Base-by-base conservation (phyloP, 108 stramenopile genomes). In the Fistulifera pelliculosa region DNA sequence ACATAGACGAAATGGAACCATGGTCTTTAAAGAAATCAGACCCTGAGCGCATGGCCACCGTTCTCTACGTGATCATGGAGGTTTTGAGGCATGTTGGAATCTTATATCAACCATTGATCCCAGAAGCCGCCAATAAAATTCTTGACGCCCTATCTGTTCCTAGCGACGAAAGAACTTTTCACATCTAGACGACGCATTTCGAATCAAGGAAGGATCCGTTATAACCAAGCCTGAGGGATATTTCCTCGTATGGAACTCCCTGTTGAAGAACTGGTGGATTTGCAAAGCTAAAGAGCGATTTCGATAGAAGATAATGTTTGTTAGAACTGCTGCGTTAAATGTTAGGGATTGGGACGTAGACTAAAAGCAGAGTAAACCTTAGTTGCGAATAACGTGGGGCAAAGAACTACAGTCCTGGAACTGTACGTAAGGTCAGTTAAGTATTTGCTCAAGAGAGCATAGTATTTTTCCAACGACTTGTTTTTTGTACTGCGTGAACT, bases 81-180 rank as follows among this genome's bases (percentile, higher is more conserved):
- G 81, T 91, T 1, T 63, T 99, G 60, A 78, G 98, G 38, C 63
- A 77, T 27, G 74, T 80, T 16, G 85, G 74, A 42, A 88, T 97
- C 38, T 55, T 88, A 41, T 91, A 95, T 57, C 95, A 96, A 64
- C 98, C 98, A 1, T 50, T 97, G 50, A 92, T 97, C 50, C 96
- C 98, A 19, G 52, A 53, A 7, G 79, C 90, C 19, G 85, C 94
- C 21, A 79, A 73, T 54, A 59, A 64, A 19, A 86, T 97, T 28
- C 66, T 99, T 59, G 90, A 96, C 72, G 76, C 71, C 50, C 62
- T 99, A 23, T 72, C 68, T 13, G 91, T 97, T 2, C 85, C 90
- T 7, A 54, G 69, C 38, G 73, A 83, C 16, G 73, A 89, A 48
- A 68, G 89, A 52, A 73, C 74, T 12, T 91, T 91, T 66, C 64